Base-by-base conservation (phyloP, 192 early-diverging fungal species). In the Coemansia sp. region DNA sequence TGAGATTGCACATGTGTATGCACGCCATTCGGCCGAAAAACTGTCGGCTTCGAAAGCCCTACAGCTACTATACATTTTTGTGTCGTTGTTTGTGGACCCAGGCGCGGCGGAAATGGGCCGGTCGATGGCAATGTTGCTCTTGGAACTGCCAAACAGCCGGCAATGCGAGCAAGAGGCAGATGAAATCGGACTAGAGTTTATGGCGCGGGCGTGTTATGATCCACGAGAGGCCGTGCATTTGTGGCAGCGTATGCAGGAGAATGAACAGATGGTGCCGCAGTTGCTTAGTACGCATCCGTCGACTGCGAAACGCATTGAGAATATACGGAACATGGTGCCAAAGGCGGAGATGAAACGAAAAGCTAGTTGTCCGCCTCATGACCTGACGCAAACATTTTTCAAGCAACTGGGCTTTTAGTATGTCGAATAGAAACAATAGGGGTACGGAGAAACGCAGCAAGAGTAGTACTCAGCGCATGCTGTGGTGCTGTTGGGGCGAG, bases 81-180 rank as follows among this genome's bases (percentile, higher is more conserved):
- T 90, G 3, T 70, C 85, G 0, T n/a, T 91, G 22, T 85, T 88
- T 62, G 88, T 88, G 51, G 93, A 93, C 57, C 84, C 90, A 0
- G 82, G 74, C 6, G 69, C 83, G 3, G 34, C 84, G 7, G 63
- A 78, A 10, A 59, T 93, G 2, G 90, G 80, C 44, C 76, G 86
- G 2, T 46, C 89, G 5, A 76, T 94, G 48, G 49, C 86, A 58
- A 84, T 89, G 3, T 71, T 93, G 44, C 87, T 93, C 8, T 77
- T 96, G 55, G 78, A 91, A 83, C 84, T 90, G 67, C 94, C 94
- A 19, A 93, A 94, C 67, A 93, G 91, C 31, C 78, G 95, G 11
- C 87, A 89, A 57, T 91, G 88, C 62, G 97, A 98, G 78, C 85
- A 81, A 22, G 97, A 98, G 71, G 97, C 97, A 5, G 97, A 98